A percentile compares a stretch with the other conserved stretches of the same genome.
These are phyloP conservation scores for Davidsoniella virescens DNA, from an alignment of 2,329 filamentous ascomycete species.

Conservation along the genomic window DNA sequence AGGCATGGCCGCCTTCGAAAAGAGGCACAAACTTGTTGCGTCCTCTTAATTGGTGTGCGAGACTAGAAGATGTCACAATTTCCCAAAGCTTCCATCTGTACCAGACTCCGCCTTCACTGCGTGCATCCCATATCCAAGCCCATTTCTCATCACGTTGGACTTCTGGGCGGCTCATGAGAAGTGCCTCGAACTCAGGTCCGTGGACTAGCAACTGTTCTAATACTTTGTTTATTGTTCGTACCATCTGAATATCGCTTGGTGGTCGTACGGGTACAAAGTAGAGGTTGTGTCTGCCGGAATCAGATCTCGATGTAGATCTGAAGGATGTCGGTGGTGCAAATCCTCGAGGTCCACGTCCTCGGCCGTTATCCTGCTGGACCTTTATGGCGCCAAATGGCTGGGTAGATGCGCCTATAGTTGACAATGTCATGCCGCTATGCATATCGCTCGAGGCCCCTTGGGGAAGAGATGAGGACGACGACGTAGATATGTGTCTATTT, in stretches of 20 bases:
- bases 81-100: conserved; percentile 90
- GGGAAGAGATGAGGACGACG: conserved; percentile 13
- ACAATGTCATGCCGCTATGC: conserved; percentile 16
- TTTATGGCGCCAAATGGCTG: conserved; percentile 67
- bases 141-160: conserved; percentile 80
- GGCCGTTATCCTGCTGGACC: conserved; percentile 23
- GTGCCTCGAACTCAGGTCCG: conserved; percentile 75
- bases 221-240: conserved; percentile 76
- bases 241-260: conserved; percentile 60
- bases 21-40: conserved; percentile 39
- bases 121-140: conserved; percentile 85
- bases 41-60: conserved; percentile 17
- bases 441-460: conserved; percentile 22
- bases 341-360: conserved; percentile 25
- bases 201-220: conserved; percentile 65
- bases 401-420: conserved; percentile 20
- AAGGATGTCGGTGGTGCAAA: conserved; percentile 62
- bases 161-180: conserved; percentile 73
- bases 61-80: conserved; percentile 39
- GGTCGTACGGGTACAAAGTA: conserved; percentile 56
- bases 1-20: conserved; percentile 62
- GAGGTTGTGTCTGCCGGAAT: conserved; percentile 29
- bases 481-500: conserved; percentile 58
- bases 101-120: conserved; percentile 66
- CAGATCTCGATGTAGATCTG: conserved; percentile 17